Evolutionary conservation across 805 yeast species (phyloP).

Genomic region (Candida insectalens): DNA sequence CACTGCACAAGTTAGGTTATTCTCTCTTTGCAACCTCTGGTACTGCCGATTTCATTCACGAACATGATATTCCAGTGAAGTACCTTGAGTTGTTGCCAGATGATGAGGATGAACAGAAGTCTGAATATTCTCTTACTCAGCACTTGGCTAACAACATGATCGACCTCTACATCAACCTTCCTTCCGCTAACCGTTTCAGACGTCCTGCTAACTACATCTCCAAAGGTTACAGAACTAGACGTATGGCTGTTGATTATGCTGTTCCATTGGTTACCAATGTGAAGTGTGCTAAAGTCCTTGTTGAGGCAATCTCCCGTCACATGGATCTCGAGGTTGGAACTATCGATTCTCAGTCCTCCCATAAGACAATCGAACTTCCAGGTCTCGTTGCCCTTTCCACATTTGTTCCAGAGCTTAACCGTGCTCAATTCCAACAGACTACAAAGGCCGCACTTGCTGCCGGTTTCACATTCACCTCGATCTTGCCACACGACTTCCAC

Average conservation of each 20-base stretch:
- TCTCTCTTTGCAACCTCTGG: slow-evolving; percentile 96
- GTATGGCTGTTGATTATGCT: slow-evolving; percentile 99
- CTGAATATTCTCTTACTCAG: slow-evolving; percentile 91
- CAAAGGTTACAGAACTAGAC: slow-evolving; percentile 95
- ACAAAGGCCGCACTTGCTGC: slow-evolving; percentile 67
- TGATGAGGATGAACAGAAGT: slow-evolving; percentile 67
- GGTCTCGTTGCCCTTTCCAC: slow-evolving; percentile 81
- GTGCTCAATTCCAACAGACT: slow-evolving; percentile 43
- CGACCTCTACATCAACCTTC: slow-evolving; percentile 92
- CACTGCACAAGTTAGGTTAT: slow-evolving; percentile 75
- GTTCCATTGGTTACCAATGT: slow-evolving; percentile 97
- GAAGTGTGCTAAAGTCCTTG: slow-evolving; percentile 89
- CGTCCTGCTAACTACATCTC: slow-evolving; percentile 98
- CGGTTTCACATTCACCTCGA: slow-evolving; percentile 81
- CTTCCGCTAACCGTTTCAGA: slow-evolving; percentile 93
- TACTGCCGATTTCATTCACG: slow-evolving; percentile 96
- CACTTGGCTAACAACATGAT: slow-evolving; percentile 95
- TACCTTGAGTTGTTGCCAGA: slow-evolving; percentile 81
- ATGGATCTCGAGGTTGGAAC: slow-evolving; percentile 57
- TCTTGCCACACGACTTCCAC: slow-evolving; percentile 64
- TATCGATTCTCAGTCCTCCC: slow-evolving; percentile 87
- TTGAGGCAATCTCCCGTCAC: slow-evolving; percentile 84
- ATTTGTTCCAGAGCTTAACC: slow-evolving; percentile 58
- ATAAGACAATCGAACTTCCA: slow-evolving; percentile 71
- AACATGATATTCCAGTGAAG: slow-evolving; percentile 89